phyloP scores from a whole-genome alignment of 1,139 yeast species.

The Torulaspora pretoriensis region DNA sequence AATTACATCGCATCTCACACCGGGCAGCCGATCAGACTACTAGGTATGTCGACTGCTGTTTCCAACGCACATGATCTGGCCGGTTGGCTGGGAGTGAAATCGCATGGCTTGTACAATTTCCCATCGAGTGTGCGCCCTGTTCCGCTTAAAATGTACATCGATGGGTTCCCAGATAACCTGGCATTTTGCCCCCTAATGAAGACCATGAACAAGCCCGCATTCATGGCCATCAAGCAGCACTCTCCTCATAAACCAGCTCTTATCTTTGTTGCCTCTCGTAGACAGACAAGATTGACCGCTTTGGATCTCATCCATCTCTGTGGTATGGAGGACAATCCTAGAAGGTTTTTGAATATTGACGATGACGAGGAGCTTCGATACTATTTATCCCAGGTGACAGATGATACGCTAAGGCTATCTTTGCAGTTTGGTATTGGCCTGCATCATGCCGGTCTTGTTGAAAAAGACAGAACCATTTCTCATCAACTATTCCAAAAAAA shows the following conservation, averaged over 20 bases:
- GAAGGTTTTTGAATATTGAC: conserved; percentile 72
- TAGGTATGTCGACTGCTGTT: conserved; percentile 97
- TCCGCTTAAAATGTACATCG: conserved; percentile 95
- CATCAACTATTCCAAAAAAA: conserved; percentile 81
- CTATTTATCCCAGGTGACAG: conserved; percentile 66
- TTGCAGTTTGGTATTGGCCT: conserved; percentile 94
- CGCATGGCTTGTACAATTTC: conserved; percentile 79
- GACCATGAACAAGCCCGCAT: conserved; percentile 97
- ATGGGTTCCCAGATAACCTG: conserved; percentile 91
- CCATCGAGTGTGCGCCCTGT: conserved; percentile 97
- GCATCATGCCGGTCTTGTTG: conserved; percentile 97
- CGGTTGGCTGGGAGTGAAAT: conserved; percentile 89
- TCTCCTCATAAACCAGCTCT: conserved; percentile 90
- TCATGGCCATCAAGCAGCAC: conserved; percentile 92
- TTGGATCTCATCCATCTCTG: conserved; percentile 87
- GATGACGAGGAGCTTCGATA: conserved; percentile 67
- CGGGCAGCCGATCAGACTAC: conserved; percentile 65
- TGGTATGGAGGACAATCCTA: conserved; percentile 91
- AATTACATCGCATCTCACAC: conserved; percentile 81
- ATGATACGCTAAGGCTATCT: conserved; percentile 79
- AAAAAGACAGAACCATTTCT: conserved; percentile 80
- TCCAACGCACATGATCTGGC: conserved; percentile 98
- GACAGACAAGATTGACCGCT: conserved; percentile 95
- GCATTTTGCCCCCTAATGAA: conserved; percentile 97
- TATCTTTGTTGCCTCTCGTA: conserved; percentile 92